phyloP scores from a whole-genome alignment of 352 stramenopile genomes.

The Pythium monospermum region DNA sequence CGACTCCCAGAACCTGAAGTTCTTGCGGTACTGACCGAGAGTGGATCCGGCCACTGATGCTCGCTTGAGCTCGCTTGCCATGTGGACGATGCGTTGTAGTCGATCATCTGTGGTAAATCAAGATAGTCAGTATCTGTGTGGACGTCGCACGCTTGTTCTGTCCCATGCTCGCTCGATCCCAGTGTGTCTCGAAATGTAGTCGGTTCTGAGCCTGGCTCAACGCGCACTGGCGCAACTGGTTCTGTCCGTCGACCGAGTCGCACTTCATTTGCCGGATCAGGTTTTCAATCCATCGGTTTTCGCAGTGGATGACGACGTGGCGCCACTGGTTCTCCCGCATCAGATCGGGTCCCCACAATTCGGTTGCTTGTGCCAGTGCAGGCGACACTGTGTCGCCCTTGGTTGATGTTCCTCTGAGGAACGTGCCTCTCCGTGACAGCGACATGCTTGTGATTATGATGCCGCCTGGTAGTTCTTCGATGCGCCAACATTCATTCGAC shows the following conservation, averaged over 20 bases:
- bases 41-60: neutral
- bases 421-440: neutral
- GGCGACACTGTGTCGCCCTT: neutral
- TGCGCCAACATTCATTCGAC: neutral
- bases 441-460: slow-evolving; percentile 1
- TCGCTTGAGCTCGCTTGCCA: neutral
- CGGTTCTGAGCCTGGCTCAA: neutral
- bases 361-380: neutral
- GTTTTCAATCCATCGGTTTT: neutral
- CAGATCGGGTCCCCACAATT: neutral
- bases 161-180: neutral
- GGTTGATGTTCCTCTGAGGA: neutral
- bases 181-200: slow-evolving; percentile 1
- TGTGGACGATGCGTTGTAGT: neutral
- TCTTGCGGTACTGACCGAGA: neutral
- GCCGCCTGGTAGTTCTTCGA: neutral
- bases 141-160: neutral
- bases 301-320: neutral
- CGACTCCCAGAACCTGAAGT: slow-evolving; percentile 8
- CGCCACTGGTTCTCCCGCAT: neutral
- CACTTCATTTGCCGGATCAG: neutral
- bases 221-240: neutral
- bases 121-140: neutral
- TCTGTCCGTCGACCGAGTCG: neutral
- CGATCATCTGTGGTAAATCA: neutral